These are phyloP conservation scores for Wickerhamiella azymoides DNA, from an alignment of 805 yeast species.

Conservation along the genomic window DNA sequence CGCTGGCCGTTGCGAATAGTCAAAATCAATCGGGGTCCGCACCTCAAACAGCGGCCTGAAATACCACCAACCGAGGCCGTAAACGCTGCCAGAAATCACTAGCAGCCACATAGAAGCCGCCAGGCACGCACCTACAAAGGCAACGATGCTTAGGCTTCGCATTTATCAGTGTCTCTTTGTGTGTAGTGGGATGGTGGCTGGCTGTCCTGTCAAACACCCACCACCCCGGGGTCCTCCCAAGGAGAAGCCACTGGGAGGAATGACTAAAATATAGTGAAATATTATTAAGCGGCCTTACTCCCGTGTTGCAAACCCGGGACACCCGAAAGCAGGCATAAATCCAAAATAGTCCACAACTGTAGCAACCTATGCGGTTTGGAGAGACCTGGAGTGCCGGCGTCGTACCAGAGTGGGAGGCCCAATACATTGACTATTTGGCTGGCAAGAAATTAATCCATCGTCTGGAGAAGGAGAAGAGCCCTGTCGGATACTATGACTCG, in stretches of 20 bases:
- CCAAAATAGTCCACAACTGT: no score
- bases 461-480: slow-evolving; percentile 17
- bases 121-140: slow-evolving; percentile 5
- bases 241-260: no score
- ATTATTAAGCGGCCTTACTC: no score
- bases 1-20: slow-evolving; percentile 9
- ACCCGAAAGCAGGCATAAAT: no score
- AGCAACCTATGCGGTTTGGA: slow-evolving; percentile 5
- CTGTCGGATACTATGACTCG: not conserved
- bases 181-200: no score
- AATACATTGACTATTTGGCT: slow-evolving; percentile 29
- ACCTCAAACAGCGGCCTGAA: slow-evolving; percentile 13
- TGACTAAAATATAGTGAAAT: no score
- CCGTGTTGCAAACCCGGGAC: not conserved
- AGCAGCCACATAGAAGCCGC: slow-evolving; percentile 4
- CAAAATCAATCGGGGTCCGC: slow-evolving; percentile 13
- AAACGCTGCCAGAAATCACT: slow-evolving; percentile 1
- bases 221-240: no score
- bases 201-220: no score
- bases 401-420: slow-evolving; percentile 33
- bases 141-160: slow-evolving; percentile 1
- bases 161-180: no score
- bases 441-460: slow-evolving; percentile 43
- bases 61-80: slow-evolving; percentile 8
- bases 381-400: slow-evolving; percentile 9